Percentiles rank a stretch among this genome's conserved stretches.
Evolutionary conservation across 495 filamentous ascomycete genomes (phyloP).

Genomic region (Ascobolus immersus): DNA sequence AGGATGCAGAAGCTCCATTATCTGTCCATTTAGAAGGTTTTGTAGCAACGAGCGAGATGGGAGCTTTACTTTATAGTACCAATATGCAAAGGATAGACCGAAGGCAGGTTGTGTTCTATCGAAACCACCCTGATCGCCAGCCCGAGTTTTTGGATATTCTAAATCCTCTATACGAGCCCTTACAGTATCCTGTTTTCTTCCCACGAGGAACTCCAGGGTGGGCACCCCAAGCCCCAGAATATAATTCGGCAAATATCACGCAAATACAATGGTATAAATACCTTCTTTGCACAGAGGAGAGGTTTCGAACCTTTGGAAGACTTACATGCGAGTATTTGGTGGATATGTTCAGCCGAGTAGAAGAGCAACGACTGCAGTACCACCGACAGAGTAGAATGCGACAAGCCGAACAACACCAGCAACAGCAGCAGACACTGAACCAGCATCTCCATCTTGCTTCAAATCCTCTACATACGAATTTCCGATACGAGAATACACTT

Average conservation of each 20-base stretch:
- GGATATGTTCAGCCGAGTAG: not conserved
- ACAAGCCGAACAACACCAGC: too few species aligned
- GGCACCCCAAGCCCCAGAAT: not conserved
- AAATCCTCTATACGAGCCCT: not conserved
- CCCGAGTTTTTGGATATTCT: not conserved
- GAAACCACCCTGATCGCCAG: not conserved
- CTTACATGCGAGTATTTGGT: conserved; percentile 1
- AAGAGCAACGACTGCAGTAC: conserved; percentile 3
- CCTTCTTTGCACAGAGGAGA: not conserved
- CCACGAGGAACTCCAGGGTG: not conserved
- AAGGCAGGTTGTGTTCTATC: not conserved
- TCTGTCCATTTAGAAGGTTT: too few species aligned
- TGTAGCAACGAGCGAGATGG: too few species aligned
- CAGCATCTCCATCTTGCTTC: too few species aligned
- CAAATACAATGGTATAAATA: conserved; percentile 3
- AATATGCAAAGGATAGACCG: not conserved
- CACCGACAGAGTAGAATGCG: too few species aligned
- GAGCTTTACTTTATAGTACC: too few species aligned
- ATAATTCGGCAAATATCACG: not conserved
- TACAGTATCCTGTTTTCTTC: conserved; percentile 3
- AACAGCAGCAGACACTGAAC: too few species aligned
- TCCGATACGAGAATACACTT: too few species aligned
- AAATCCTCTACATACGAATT: too few species aligned
- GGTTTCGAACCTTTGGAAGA: not conserved
- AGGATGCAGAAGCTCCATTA: not conserved